Evolutionary conservation across 2,329 filamentous ascomycete genomes (phyloP).

Genomic region (Pseudopithomyces maydicus): DNA sequence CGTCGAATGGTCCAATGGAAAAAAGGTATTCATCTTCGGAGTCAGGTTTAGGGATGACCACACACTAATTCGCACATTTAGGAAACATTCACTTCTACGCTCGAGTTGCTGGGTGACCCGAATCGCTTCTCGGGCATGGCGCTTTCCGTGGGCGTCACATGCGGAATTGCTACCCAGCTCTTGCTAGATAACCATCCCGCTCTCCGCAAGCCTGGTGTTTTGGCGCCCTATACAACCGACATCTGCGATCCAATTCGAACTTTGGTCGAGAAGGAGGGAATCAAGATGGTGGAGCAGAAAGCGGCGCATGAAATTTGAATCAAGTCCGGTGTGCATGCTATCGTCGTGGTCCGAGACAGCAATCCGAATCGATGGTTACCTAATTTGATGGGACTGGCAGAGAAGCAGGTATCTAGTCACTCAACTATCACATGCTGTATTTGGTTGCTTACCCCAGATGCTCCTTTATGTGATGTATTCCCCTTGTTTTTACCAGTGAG

Average conservation of each 20-base stretch:
- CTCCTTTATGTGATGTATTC: too few relatives aligned
- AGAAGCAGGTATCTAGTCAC: too few relatives aligned
- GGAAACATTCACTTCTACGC: constrained; percentile 13
- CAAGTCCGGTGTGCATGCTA: too few relatives aligned
- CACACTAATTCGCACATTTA: background rate
- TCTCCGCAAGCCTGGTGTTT: constrained; percentile 9
- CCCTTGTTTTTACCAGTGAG: too few relatives aligned
- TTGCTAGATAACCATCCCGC: constrained; percentile 12
- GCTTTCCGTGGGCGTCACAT: constrained; percentile 8
- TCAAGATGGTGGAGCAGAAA: constrained; percentile 16
- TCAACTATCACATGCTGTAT: too few relatives aligned
- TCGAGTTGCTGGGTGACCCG: constrained; percentile 10
- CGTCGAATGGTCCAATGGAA: constrained; percentile 7
- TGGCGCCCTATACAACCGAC: constrained; percentile 3
- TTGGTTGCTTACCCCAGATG: too few relatives aligned
- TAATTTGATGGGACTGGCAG: too few relatives aligned
- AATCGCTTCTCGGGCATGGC: constrained; percentile 10
- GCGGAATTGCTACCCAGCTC: constrained; percentile 11
- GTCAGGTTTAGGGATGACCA: background rate
- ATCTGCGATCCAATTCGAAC: constrained; percentile 5
- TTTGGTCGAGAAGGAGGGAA: constrained; percentile 5
- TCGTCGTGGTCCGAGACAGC: too few relatives aligned
- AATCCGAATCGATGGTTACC: too few relatives aligned
- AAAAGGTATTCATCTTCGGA: constrained; percentile 1
- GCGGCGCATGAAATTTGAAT: constrained; percentile 22